Percentiles rank a stretch among this genome's conserved stretches.
phyloP scores from a whole-genome alignment of 176 grass and related monocot species.

The Poa annua region DNA sequence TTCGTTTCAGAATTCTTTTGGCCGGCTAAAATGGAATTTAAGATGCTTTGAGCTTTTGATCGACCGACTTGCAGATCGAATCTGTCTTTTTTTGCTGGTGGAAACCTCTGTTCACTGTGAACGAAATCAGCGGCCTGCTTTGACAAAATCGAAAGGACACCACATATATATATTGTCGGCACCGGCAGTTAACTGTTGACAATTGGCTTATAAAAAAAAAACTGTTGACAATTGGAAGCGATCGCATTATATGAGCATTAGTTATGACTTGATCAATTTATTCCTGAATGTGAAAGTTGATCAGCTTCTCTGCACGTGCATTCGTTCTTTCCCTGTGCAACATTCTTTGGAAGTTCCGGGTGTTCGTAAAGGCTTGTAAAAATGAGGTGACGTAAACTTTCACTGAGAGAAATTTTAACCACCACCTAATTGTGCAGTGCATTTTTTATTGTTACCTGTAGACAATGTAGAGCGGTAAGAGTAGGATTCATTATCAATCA shows the following conservation, averaged over 20 bases:
- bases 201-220: not conserved
- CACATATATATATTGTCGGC: constrained; percentile 36
- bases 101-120: not conserved
- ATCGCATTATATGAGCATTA: not conserved
- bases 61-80: not conserved
- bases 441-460: not conserved
- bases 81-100: not conserved
- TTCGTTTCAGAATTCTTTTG: not conserved
- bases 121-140: not conserved
- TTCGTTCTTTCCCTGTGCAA: not conserved
- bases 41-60: not conserved
- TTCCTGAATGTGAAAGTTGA: not conserved
- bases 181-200: not conserved
- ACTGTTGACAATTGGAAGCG: not conserved
- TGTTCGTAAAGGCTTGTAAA: too few species aligned
- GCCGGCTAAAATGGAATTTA: not conserved
- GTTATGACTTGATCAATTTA: too few species aligned
- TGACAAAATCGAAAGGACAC: not conserved
- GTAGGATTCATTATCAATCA: not conserved
- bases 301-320: not conserved
- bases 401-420: not conserved
- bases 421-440: not conserved
- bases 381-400: too few species aligned
- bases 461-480: not conserved
- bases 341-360: too few species aligned